These are phyloP conservation scores for Leccinum variicolor DNA, from an alignment of 768 basidiomycete species.

Conservation along the genomic window DNA sequence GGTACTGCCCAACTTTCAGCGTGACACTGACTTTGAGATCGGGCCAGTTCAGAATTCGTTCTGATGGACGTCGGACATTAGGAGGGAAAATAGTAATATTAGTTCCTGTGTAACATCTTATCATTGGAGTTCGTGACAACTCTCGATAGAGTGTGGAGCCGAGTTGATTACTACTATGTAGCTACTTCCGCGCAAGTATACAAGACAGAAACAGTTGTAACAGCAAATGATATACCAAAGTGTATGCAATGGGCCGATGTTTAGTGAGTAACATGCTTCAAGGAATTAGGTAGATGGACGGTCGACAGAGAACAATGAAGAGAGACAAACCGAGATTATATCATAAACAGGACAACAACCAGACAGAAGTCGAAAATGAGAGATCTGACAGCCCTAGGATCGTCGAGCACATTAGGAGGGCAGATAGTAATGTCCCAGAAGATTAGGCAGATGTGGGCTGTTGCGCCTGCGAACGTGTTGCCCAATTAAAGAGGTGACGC, in stretches of 20 bases:
- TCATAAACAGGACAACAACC: conserved; percentile 27
- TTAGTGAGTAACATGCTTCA: conserved; percentile 22
- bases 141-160: not conserved
- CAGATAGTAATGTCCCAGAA: conserved; percentile 19
- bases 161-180: conserved; percentile 11
- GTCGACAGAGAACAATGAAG: conserved; percentile 7
- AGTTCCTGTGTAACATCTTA: not conserved
- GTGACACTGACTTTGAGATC: not conserved
- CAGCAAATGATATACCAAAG: conserved; percentile 31
- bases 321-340: conserved; percentile 24
- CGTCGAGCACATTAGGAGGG: conserved; percentile 1
- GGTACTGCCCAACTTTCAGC: too few species aligned
- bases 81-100: not conserved
- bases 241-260: conserved; percentile 24
- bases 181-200: conserved; percentile 26
- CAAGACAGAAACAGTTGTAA: conserved; percentile 26
- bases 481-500: conserved; percentile 79
- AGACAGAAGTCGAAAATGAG: conserved; percentile 12
- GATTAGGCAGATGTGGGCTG: conserved; percentile 36
- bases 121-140: not conserved
- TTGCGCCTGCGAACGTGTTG: conserved; percentile 52
- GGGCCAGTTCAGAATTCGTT: not conserved
- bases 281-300: conserved; percentile 26
- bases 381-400: conserved; percentile 10
- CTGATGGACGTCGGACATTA: not conserved